Evolutionary conservation across 1,284 basidiomycete genomes (phyloP).

Genomic region (Ustilago lituana): DNA sequence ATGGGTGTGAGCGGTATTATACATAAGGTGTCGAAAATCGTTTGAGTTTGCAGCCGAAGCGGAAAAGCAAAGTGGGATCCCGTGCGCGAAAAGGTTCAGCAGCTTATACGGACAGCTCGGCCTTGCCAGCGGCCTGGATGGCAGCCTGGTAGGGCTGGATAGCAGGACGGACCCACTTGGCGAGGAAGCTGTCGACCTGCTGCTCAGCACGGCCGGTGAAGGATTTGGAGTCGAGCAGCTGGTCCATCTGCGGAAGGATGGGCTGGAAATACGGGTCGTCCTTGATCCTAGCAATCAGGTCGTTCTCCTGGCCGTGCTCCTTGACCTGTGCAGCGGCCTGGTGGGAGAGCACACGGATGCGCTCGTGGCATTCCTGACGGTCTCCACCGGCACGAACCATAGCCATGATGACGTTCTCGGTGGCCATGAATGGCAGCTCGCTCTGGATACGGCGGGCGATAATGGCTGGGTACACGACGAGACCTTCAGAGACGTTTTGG

Average conservation of each 20-base stretch:
- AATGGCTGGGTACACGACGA: constrained; percentile 96
- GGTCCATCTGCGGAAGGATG: constrained; percentile 70
- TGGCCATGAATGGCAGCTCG: constrained; percentile 95
- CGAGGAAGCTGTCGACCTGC: constrained; percentile 73
- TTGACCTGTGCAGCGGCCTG: constrained; percentile 95
- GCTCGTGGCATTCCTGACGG: constrained; percentile 95
- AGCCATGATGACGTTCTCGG: constrained; percentile 99
- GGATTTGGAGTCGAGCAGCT: constrained; percentile 55
- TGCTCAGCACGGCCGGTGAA: constrained; percentile 61
- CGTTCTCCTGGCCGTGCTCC: constrained; percentile 92
- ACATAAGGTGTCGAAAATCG: too few relatives aligned
- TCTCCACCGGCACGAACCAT: constrained; percentile 94
- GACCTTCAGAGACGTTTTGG: constrained; percentile 95
- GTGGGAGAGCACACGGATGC: constrained; percentile 94
- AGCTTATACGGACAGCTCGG: constrained; percentile 69
- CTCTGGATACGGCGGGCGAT: constrained; percentile 90
- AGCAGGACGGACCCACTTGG: constrained; percentile 89
- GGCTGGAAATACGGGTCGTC: constrained; percentile 75
- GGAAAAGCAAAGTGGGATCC: too few relatives aligned
- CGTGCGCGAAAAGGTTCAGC: too few relatives aligned
- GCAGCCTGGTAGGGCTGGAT: constrained; percentile 75
- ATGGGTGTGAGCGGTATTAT: too few relatives aligned
- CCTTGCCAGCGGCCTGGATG: constrained; percentile 74
- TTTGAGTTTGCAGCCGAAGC: too few relatives aligned
- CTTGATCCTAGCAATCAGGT: constrained; percentile 87